These are phyloP conservation scores for Aureobasidium sp. DNA, from an alignment of 2,329 filamentous ascomycete species.

Conservation along the genomic window DNA sequence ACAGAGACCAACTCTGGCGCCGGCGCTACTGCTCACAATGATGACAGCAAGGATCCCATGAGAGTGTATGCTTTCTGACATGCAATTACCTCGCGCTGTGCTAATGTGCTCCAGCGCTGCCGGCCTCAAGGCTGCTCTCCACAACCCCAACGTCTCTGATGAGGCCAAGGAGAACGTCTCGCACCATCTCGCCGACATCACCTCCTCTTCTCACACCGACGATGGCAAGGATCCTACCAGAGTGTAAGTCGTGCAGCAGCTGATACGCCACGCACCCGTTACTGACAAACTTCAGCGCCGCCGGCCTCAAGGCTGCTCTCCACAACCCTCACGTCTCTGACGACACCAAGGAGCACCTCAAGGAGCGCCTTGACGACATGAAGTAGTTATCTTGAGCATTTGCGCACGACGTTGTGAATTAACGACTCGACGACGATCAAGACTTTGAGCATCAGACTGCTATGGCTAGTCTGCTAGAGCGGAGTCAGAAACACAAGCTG, in stretches of 20 bases:
- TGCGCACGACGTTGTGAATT: not conserved
- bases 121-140: slow-evolving; percentile 37
- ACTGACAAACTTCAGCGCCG: slow-evolving; percentile 14
- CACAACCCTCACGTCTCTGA: slow-evolving; percentile 51
- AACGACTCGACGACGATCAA: not conserved
- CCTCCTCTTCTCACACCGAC: slow-evolving; percentile 16
- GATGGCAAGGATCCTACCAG: slow-evolving; percentile 42
- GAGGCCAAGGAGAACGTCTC: slow-evolving; percentile 52
- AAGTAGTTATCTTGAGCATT: not conserved
- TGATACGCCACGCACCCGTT: no score
- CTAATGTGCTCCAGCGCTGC: slow-evolving; percentile 16
- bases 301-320: slow-evolving; percentile 34
- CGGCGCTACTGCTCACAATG: slow-evolving; percentile 18
- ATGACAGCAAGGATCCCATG: slow-evolving; percentile 37
- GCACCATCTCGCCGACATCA: slow-evolving; percentile 43
- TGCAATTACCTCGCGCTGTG: not conserved
- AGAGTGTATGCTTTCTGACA: slow-evolving; percentile 41
- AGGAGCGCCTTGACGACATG: slow-evolving; percentile 45
- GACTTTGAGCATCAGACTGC: not conserved
- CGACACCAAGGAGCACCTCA: slow-evolving; percentile 50
- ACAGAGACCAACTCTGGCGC: not conserved
- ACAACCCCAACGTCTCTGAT: slow-evolving; percentile 51
- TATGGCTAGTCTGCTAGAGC: not conserved
- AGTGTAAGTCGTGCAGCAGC: slow-evolving; percentile 36
- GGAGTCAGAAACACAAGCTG: not conserved